Evolutionary conservation across 345 rosid species (phyloP), one percentile per base, ranked within the genome.

Genomic region (Bruguiera gymnorhiza): DNA sequence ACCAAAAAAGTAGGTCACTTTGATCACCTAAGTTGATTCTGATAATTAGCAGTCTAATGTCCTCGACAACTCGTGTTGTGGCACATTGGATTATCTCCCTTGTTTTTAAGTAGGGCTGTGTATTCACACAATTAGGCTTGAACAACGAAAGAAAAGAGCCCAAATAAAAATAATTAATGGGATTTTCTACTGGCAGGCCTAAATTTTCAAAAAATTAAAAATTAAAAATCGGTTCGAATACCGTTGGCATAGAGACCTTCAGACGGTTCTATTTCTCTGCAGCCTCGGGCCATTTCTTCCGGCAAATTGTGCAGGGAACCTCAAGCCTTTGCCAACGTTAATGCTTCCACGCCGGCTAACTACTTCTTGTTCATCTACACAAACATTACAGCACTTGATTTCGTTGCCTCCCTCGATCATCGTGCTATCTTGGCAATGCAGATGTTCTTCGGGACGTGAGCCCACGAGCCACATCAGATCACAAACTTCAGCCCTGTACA

Each of bases 381-480:
- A 23, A 11, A 18, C 19, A 20, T 0, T 26, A 20, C 50, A 10
- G 19, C 21, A 43, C 18, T 43, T 43, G 18, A 11, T 11, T 43
- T 0, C 50, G 15, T 43, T 5, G 9, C 30, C 32, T 21, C 52
- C 13, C 6, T 29, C 30, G 9, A 20, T 64, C n/a, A 20, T 69
- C 50, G 15, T 37, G 0, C 21, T 27, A 58, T 48, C 21, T 23
- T 39, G 62, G 76, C 62, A 50, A n/a, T 64, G n/a, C 29, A 1
- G 37, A 34, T 34, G 37, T 34, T 34, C 37, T 34, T 34, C 37
- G 1, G 37, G 8, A 34, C 37, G 37, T 34, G 37, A 34, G 9
- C 37, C 8, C 37, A 34, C 9, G 37, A 78, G 71, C 75, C 78
- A 66, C 6, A 69, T 66, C 26, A 78, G 56, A 60, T 73, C 78